Percentiles rank a stretch among this genome's conserved stretches.
Evolutionary conservation across 228 moss, liverwort and hornwort genomes (phyloP).

Genomic region (Sphagnum fallax): DNA sequence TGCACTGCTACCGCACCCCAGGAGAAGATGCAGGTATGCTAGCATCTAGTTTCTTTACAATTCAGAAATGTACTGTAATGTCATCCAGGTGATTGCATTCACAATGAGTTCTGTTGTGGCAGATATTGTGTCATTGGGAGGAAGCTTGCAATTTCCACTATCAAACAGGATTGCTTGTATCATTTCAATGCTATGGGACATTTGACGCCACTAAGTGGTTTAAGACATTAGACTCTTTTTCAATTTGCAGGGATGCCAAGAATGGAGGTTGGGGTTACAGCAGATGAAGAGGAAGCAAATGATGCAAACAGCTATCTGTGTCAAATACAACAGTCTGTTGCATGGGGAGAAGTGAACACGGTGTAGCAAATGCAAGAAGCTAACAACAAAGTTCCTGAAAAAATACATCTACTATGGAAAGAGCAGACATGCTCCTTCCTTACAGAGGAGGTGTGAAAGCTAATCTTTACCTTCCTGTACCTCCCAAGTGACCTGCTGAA

Average conservation of each 20-base stretch:
- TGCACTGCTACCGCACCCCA: conserved; percentile 86
- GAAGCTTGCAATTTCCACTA: too few relatives aligned
- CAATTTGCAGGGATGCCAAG: conserved; percentile 54
- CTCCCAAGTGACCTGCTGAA: too few relatives aligned
- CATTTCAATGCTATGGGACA: too few relatives aligned
- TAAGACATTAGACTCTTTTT: neutral
- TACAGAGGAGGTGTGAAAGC: conserved; percentile 64
- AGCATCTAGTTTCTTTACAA: too few relatives aligned
- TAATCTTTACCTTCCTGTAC: too few relatives aligned
- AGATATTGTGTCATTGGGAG: too few relatives aligned
- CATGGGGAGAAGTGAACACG: conserved; percentile 80
- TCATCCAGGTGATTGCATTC: too few relatives aligned
- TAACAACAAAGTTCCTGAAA: conserved; percentile 80
- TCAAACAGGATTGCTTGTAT: too few relatives aligned
- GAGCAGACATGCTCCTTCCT: conserved; percentile 83
- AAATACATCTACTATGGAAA: conserved; percentile 95
- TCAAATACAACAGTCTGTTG: conserved; percentile 85
- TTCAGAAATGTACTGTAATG: too few relatives aligned
- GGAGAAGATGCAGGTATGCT: conserved; percentile 79
- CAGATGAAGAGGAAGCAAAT: conserved; percentile 44
- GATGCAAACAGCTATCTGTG: conserved; percentile 66
- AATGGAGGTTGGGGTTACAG: conserved; percentile 24
- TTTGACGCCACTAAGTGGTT: too few relatives aligned
- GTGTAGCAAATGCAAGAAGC: conserved; percentile 60
- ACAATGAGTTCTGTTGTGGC: too few relatives aligned